phyloP scores from a whole-genome alignment of 2,329 filamentous ascomycete genomes.

The Polychaeton citri region DNA sequence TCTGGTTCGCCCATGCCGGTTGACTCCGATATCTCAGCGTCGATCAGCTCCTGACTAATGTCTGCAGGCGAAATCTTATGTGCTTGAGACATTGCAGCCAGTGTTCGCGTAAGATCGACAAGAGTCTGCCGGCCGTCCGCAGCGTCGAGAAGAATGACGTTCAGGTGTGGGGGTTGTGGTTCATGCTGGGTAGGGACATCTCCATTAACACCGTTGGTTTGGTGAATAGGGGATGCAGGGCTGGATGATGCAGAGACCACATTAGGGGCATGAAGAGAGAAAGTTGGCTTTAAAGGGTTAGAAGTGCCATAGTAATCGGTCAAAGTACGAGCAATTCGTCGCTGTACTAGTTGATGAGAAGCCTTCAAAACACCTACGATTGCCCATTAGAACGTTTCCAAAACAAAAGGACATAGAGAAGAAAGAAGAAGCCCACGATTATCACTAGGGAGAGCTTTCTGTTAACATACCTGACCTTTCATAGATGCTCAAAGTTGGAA shows the following conservation, averaged over 20 bases:
- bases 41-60: slow-evolving; percentile 73
- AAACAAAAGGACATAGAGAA: background rate
- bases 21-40: slow-evolving; percentile 66
- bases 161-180: slow-evolving; percentile 29
- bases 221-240: slow-evolving; percentile 28
- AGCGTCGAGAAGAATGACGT: slow-evolving; percentile 67
- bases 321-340: slow-evolving; percentile 65
- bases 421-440: too few species aligned
- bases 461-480: slow-evolving; percentile 66
- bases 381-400: background rate
- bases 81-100: slow-evolving; percentile 88
- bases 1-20: slow-evolving; percentile 76
- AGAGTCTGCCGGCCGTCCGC: slow-evolving; percentile 87
- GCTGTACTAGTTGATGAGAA: slow-evolving; percentile 74
- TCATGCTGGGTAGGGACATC: slow-evolving; percentile 10
- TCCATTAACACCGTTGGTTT: slow-evolving; percentile 23
- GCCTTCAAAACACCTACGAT: slow-evolving; percentile 68
- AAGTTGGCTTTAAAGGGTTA: slow-evolving; percentile 47
- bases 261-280: slow-evolving; percentile 63
- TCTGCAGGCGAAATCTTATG: slow-evolving; percentile 70
- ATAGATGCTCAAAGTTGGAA: slow-evolving; percentile 78
- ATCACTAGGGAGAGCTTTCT: too few species aligned
- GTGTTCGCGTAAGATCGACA: slow-evolving; percentile 86
- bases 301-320: slow-evolving; percentile 70
- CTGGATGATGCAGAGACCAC: slow-evolving; percentile 41